Conservation (phyloP, 2,329 filamentous ascomycete species). For the Mycogone perniciosa region DNA sequence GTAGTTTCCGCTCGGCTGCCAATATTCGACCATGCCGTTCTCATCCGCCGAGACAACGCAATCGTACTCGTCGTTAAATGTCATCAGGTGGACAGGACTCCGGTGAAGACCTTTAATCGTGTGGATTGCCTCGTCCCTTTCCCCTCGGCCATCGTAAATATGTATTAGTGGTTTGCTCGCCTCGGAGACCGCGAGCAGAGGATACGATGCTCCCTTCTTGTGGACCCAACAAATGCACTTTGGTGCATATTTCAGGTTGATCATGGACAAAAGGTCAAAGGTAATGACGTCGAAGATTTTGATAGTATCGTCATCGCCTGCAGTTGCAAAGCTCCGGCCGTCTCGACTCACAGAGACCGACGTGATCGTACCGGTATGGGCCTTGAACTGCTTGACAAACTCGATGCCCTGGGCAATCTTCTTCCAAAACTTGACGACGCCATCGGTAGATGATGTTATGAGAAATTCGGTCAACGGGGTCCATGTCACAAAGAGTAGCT, state of each 20-base stretch:
- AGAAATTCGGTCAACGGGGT: conserved; percentile 91
- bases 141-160: conserved; percentile 85
- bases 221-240: conserved; percentile 90
- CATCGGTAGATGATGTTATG: conserved; percentile 88
- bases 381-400: conserved; percentile 96
- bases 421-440: conserved; percentile 99
- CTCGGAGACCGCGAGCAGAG: conserved; percentile 77
- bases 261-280: conserved; percentile 78
- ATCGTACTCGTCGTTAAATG: conserved; percentile 81
- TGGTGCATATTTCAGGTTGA: conserved; percentile 69
- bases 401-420: conserved; percentile 86
- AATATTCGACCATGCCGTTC: conserved; percentile 94
- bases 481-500: conserved; percentile 79
- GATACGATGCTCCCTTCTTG: conserved; percentile 76
- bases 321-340: conserved; percentile 88
- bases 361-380: conserved; percentile 78
- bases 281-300: conserved; percentile 81
- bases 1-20: conserved; percentile 72
- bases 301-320: conserved; percentile 68
- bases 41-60: conserved; percentile 89
- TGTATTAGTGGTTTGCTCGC: conserved; percentile 65
- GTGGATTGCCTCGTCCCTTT: conserved; percentile 69
- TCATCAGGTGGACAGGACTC: conserved; percentile 74
- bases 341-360: conserved; percentile 82
- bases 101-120: conserved; percentile 75